Conservation (phyloP, 169 alveolate genomes). For the Plasmodium gaboni region DNA sequence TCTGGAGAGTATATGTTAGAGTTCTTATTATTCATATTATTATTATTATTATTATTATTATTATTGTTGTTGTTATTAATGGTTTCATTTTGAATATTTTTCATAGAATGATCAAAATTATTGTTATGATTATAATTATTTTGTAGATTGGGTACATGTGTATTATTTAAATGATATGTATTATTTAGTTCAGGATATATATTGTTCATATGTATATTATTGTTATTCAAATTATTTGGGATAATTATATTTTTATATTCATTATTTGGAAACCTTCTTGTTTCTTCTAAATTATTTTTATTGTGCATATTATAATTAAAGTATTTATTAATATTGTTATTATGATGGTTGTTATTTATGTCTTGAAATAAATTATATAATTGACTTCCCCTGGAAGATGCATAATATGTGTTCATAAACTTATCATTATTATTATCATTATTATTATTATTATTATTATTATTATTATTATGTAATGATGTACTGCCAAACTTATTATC, state of each 20-base stretch:
- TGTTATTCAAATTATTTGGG: background rate
- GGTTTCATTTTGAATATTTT: background rate
- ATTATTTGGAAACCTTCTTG: constrained; percentile 13
- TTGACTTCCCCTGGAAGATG: no score
- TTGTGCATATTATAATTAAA: background rate
- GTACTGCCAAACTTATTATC: no score
- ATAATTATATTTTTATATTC: constrained; percentile 15
- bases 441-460: background rate
- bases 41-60: constrained; percentile 1
- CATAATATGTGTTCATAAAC: background rate
- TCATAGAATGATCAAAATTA: background rate
- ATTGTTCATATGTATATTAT: constrained; percentile 13
- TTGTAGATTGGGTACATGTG: constrained; percentile 5
- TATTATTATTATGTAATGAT: no score
- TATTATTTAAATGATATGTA: constrained; percentile 17
- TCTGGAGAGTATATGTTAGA: constrained; percentile 10
- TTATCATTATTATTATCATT: background rate
- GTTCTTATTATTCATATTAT: background rate
- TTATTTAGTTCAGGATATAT: background rate
- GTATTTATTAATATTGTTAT: constrained; percentile 12
- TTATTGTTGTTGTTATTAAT: constrained; percentile 17
- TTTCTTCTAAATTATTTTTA: background rate
- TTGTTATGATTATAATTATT: constrained; percentile 3
- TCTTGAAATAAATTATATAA: no score
- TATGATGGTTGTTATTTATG: background rate